These are phyloP conservation scores for Suhomyces maxii DNA, from an alignment of 1,139 yeast species.

Conservation along the genomic window DNA sequence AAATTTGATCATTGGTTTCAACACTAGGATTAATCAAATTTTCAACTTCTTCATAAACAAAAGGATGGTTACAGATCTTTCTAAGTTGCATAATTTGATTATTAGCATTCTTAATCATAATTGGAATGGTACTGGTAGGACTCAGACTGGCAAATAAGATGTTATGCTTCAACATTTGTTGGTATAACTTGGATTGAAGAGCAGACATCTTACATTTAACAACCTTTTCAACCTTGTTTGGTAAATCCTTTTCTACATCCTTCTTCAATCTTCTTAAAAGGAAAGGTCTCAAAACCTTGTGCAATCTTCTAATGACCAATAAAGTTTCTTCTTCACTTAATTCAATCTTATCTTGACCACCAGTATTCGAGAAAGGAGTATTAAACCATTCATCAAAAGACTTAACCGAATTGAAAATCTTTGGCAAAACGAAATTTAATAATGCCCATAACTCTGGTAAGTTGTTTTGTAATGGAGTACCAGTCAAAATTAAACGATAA, in stretches of 20 bases:
- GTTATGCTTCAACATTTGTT: constrained; percentile 74
- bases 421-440: constrained; percentile 74
- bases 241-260: constrained; percentile 95
- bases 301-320: constrained; percentile 90
- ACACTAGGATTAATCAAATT: constrained; percentile 74
- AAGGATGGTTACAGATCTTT: constrained; percentile 96
- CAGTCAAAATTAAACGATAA: constrained; percentile 77
- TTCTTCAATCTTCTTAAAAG: constrained; percentile 90
- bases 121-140: constrained; percentile 31
- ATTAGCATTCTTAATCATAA: constrained; percentile 79
- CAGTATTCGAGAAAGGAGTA: constrained; percentile 81
- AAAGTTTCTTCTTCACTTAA: constrained; percentile 91
- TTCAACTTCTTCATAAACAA: constrained; percentile 94
- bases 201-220: constrained; percentile 93
- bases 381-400: constrained; percentile 90
- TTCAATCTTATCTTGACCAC: constrained; percentile 77
- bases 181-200: constrained; percentile 75
- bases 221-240: constrained; percentile 93
- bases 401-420: constrained; percentile 78
- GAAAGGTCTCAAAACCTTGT: constrained; percentile 94
- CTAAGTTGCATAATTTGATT: constrained; percentile 94
- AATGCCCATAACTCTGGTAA: constrained; percentile 86
- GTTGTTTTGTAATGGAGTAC: constrained; percentile 84
- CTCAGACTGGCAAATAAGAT: constrained; percentile 62
- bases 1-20: constrained; percentile 67